phyloP scores from a whole-genome alignment of 208 protist genomes.

The Novymonas esmeraldas region DNA sequence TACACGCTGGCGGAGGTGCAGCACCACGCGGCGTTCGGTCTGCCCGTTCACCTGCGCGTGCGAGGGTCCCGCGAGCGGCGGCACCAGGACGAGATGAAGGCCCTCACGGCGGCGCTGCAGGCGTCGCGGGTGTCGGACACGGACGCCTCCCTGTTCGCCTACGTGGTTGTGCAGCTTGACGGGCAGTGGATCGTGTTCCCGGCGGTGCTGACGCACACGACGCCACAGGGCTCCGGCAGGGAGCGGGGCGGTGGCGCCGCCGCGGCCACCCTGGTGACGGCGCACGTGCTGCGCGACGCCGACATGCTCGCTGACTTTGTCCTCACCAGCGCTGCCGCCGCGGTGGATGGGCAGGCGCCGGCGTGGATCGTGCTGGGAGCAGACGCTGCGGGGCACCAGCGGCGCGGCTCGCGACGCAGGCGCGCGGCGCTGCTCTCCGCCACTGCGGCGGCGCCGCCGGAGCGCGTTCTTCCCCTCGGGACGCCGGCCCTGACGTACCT shows the following conservation, averaged over 20 bases:
- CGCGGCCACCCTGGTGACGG: slow-evolving; percentile 17
- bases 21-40: slow-evolving; percentile 66
- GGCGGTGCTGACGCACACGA: slow-evolving; percentile 49
- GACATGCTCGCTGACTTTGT: slow-evolving; percentile 81
- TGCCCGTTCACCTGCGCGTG: slow-evolving; percentile 50
- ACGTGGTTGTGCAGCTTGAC: slow-evolving; percentile 50
- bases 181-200: slow-evolving; percentile 59
- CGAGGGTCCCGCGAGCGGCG: slow-evolving; percentile 16
- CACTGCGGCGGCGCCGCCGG: slow-evolving; percentile 16
- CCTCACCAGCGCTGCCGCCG: slow-evolving; percentile 43
- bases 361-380: slow-evolving; percentile 54
- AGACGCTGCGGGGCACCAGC: slow-evolving; percentile 10
- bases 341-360: slow-evolving; percentile 38
- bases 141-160: slow-evolving; percentile 52
- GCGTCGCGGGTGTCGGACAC: slow-evolving; percentile 8
- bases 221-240: neutral
- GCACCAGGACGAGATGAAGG: slow-evolving; percentile 21
- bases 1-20: slow-evolving; percentile 54
- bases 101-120: slow-evolving; percentile 23
- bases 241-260: neutral
- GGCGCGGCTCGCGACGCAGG: slow-evolving; percentile 22
- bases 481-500: slow-evolving; percentile 76
- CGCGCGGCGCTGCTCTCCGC: slow-evolving; percentile 11
- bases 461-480: slow-evolving; percentile 56
- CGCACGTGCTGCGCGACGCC: slow-evolving; percentile 64